Conservation (phyloP, 805 yeast genomes). For the Geotrichum ghanense region DNA sequence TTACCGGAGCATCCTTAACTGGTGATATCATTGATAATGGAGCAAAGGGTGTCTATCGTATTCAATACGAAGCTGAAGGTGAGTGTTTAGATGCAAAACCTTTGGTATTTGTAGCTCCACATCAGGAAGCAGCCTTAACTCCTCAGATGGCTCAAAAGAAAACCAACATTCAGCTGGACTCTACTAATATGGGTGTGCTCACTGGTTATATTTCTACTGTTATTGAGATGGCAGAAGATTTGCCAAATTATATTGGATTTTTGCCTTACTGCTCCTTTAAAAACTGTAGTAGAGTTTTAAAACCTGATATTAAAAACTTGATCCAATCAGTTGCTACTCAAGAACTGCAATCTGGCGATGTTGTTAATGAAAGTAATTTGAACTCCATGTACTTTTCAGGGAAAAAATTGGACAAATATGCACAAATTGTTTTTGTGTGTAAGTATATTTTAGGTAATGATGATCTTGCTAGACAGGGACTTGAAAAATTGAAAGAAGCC, state of each 20-base stretch:
- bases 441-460: constrained; percentile 48
- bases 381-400: constrained; percentile 87
- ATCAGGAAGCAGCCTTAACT: constrained; percentile 36
- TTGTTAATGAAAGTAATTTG: constrained; percentile 38
- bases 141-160: constrained; percentile 17
- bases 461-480: constrained; percentile 33
- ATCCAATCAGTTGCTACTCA: constrained; percentile 33
- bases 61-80: constrained; percentile 18
- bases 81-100: constrained; percentile 21
- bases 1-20: constrained; percentile 35
- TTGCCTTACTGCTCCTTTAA: constrained; percentile 44
- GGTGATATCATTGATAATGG: constrained; percentile 22
- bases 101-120: constrained; percentile 50
- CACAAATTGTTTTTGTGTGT: constrained; percentile 58
- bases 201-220: constrained; percentile 24
- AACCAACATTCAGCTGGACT: constrained; percentile 30
- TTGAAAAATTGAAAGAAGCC: constrained; percentile 50
- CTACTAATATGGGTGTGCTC: constrained; percentile 33
- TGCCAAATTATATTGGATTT: constrained; percentile 32
- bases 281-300: constrained; percentile 27
- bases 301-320: constrained; percentile 26
- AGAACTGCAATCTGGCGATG: constrained; percentile 36
- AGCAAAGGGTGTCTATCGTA: constrained; percentile 5
- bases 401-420: constrained; percentile 74
- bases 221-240: constrained; percentile 24